These are phyloP conservation scores for Candida labiduridarum DNA, from an alignment of 1,139 yeast genomes.

Conservation along the genomic window DNA sequence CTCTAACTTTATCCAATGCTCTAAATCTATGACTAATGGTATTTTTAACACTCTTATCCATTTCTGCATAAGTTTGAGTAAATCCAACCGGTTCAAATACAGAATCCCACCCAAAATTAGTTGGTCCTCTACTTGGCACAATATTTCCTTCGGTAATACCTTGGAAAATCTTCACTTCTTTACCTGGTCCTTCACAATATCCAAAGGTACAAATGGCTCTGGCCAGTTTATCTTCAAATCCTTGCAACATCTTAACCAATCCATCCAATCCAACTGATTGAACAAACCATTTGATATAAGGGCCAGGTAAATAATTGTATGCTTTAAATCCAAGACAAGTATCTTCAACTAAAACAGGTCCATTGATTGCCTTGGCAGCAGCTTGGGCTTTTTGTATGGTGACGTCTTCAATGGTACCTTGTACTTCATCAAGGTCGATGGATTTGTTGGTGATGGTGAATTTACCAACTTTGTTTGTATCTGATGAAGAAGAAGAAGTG, in stretches of 20 bases:
- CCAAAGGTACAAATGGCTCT: conserved; percentile 93
- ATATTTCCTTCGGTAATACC: conserved; percentile 83
- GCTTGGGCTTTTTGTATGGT: conserved; percentile 76
- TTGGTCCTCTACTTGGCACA: conserved; percentile 76
- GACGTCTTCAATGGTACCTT: conserved; percentile 83
- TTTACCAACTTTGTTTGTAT: conserved; percentile 46
- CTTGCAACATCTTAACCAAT: conserved; percentile 72
- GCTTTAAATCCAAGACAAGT: conserved; percentile 88
- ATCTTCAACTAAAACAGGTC: conserved; percentile 93
- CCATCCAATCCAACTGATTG: conserved; percentile 71
- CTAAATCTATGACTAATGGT: conserved; percentile 81
- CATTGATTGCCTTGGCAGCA: conserved; percentile 64
- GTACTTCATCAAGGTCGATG: conserved; percentile 85
- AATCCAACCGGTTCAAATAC: conserved; percentile 78
- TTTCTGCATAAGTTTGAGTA: conserved; percentile 84
- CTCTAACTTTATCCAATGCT: conserved; percentile 75
- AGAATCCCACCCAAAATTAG: conserved; percentile 94
- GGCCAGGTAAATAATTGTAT: conserved; percentile 85
- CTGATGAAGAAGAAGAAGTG: conserved; percentile 8
- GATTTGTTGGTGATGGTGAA: conserved; percentile 58
- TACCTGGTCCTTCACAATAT: conserved; percentile 80
- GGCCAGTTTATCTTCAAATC: conserved; percentile 84
- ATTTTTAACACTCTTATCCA: conserved; percentile 77
- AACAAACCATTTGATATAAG: conserved; percentile 87
- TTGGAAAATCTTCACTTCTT: conserved; percentile 72